Base-by-base conservation (phyloP, 78 protist genomes). In the Dictyostelium firmibasis region DNA sequence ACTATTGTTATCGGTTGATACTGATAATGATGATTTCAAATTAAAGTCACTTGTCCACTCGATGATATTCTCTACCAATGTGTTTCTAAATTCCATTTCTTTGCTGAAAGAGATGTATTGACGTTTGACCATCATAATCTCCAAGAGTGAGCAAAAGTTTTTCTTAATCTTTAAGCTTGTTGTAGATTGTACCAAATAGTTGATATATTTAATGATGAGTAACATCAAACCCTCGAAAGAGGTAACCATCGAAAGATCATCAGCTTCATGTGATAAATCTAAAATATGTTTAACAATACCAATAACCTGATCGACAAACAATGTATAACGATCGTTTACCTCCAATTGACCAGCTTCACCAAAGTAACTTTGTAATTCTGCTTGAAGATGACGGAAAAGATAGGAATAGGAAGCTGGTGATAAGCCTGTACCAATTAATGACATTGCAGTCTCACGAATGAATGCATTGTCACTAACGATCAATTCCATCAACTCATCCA, bases 1-100 rank as follows among this genome's bases (percentile, higher is more conserved):
- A 25, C 72, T 35, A 5, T 16, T 27, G 10, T 64, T 64, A 33
- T 82, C 86, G 14, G 86, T 57, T 16, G 75, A 57, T 4, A 82
- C 50, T 16, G 86, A 82, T 27, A 83, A 11, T 11, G 77, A 67
- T 62, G 89, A 67, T 67, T 83, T 83, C 57, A 82, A 29, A 70
- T 23, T 62, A 47, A 91, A 91, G 53, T 91, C 96, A 18, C 87
- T 47, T 1, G 86, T 93, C 96, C 96, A 93, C 31, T 81, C 93
- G 29, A 93, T 81, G 5, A 93, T 35, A 41, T 70, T 85, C 25
- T 86, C 96, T 2, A 93, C 57, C 20, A 96, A 23, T 0, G 44
- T 33, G 62, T 87, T 87, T 29, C 97, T 75, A 75, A 96, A 93
- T 11, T 79, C 78, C 75, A 69, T 79, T 70, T 96, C 97, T 18